phyloP scores from a whole-genome alignment of 148 eudicot genomes.

The Fagopyrum tataricum region DNA sequence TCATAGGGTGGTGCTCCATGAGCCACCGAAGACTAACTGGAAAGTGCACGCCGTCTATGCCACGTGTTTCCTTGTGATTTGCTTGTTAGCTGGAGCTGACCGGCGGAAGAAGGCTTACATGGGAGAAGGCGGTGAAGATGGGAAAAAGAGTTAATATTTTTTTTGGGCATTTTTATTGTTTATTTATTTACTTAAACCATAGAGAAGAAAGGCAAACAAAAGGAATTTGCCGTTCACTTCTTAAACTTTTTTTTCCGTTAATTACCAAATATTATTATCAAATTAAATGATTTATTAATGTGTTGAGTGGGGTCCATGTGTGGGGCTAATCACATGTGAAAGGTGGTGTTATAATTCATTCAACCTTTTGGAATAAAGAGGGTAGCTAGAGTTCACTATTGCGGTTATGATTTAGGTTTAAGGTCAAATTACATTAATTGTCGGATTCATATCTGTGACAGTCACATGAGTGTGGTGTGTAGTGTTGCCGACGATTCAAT shows the following conservation, averaged over 20 bases:
- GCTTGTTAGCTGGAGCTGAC: constrained; percentile 63
- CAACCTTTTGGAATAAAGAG: background rate
- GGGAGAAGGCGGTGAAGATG: constrained; percentile 67
- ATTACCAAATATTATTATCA: background rate
- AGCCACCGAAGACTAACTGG: constrained; percentile 85
- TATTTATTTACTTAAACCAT: constrained; percentile 1
- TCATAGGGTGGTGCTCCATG: constrained; percentile 66
- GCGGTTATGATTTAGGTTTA: background rate
- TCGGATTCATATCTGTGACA: background rate
- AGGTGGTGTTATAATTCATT: background rate
- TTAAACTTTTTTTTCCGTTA: background rate
- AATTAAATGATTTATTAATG: background rate
- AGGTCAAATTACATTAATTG: background rate
- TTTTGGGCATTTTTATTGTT: background rate
- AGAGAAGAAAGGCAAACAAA: background rate
- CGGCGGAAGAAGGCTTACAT: constrained; percentile 77
- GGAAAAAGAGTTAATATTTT: constrained; percentile 43
- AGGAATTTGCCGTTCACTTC: background rate
- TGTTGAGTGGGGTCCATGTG: background rate
- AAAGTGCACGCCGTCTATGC: constrained; percentile 79
- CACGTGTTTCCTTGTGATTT: constrained; percentile 75
- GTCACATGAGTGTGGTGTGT: background rate
- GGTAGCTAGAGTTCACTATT: background rate
- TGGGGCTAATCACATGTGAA: background rate
- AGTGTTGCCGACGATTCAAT: background rate